Conservation (phyloP, 148 eudicot genomes). For the Amaranthus cruentus region DNA sequence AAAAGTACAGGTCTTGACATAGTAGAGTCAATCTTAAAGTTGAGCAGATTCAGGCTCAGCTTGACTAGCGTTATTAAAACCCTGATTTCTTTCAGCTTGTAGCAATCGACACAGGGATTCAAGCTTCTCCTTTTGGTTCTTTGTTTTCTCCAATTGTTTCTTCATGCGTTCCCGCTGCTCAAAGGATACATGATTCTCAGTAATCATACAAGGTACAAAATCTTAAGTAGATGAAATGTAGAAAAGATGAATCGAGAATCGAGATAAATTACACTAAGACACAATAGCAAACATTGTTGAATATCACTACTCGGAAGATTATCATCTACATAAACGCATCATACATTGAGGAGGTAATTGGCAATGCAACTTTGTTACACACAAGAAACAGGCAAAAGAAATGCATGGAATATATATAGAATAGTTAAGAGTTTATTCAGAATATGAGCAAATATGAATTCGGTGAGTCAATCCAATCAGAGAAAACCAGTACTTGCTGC, state of each 20-base stretch:
- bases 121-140: conserved; percentile 92
- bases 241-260: too few species aligned
- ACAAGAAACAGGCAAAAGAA: background rate
- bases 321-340: background rate
- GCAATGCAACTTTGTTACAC: background rate
- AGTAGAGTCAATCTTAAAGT: conserved; percentile 10
- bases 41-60: conserved; percentile 38
- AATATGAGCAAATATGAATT: background rate
- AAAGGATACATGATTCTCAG: conserved; percentile 11
- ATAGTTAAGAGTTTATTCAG: background rate
- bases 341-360: background rate
- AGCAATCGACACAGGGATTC: conserved; percentile 85
- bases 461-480: background rate
- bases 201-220: background rate
- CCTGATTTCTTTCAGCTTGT: conserved; percentile 88
- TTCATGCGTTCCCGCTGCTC: conserved; percentile 84
- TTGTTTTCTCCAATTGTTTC: conserved; percentile 78
- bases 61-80: conserved; percentile 26
- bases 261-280: too few species aligned
- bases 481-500: background rate
- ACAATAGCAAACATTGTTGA: too few species aligned
- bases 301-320: background rate
- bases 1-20: background rate
- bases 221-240: background rate
- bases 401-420: background rate